These are phyloP conservation scores for Handroanthus guayacan DNA, from an alignment of 257 asterid species.

Conservation along the genomic window DNA sequence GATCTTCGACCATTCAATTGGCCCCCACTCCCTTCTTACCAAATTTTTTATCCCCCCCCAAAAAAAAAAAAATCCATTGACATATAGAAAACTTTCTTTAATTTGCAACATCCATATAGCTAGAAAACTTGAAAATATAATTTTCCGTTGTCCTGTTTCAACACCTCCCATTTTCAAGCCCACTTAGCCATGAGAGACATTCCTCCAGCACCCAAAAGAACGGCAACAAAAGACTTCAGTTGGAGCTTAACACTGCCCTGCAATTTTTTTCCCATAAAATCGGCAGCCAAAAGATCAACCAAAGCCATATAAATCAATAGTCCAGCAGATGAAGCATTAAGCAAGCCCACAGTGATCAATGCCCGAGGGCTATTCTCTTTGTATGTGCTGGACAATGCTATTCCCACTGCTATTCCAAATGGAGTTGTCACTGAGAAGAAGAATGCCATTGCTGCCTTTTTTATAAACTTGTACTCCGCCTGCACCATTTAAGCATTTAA, in stretches of 20 bases:
- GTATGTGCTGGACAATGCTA: slow-evolving; percentile 50
- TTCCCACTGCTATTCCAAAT: slow-evolving; percentile 65
- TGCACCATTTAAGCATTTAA: slow-evolving; percentile 9
- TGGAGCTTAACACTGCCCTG: slow-evolving; percentile 58
- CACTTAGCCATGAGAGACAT: slow-evolving; percentile 80
- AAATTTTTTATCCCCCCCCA: too few species aligned
- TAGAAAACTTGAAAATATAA: too few species aligned
- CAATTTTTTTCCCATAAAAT: slow-evolving; percentile 60
- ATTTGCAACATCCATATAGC: too few species aligned
- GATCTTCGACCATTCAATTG: too few species aligned
- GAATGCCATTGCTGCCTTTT: slow-evolving; percentile 63
- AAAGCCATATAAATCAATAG: slow-evolving; percentile 65
- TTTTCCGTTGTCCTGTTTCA: too few species aligned
- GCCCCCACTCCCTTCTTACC: too few species aligned
- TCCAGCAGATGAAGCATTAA: slow-evolving; percentile 62
- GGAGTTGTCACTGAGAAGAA: slow-evolving; percentile 66
- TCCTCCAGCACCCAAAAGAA: slow-evolving; percentile 61
- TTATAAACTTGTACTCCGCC: slow-evolving; percentile 54
- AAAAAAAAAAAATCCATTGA: too few species aligned
- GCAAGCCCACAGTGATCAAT: slow-evolving; percentile 58
- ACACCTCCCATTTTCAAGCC: slow-evolving; percentile 43
- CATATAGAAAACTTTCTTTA: too few species aligned
- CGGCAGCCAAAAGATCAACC: slow-evolving; percentile 67
- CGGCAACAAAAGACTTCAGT: slow-evolving; percentile 49
- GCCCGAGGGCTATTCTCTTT: slow-evolving; percentile 61